These are phyloP conservation scores for Cladosporium oxysporum DNA, from an alignment of 2,329 filamentous ascomycete species.

Conservation along the genomic window DNA sequence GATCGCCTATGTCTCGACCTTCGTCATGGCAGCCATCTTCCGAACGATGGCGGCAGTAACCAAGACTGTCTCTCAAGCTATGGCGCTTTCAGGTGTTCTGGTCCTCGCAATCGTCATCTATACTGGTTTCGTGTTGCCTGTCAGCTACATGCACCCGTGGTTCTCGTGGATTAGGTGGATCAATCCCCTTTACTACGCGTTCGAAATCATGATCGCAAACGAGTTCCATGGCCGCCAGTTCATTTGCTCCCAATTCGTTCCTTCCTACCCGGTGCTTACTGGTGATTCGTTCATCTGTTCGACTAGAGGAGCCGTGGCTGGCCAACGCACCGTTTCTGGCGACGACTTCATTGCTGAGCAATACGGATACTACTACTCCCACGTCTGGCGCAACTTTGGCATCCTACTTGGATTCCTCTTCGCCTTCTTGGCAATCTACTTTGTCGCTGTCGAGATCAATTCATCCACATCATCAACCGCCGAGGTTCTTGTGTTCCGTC, in stretches of 20 bases:
- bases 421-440: conserved; percentile 65
- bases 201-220: conserved; percentile 61
- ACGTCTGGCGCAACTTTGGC: conserved; percentile 62
- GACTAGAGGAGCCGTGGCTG: conserved; percentile 42
- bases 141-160: conserved; percentile 55
- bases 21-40: conserved; percentile 59
- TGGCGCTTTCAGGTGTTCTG: conserved; percentile 56
- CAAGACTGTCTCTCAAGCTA: conserved; percentile 71
- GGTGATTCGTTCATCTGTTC: conserved; percentile 42
- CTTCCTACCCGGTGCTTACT: conserved; percentile 37
- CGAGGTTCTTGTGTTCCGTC: conserved; percentile 66
- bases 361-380: conserved; percentile 45
- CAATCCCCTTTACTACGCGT: conserved; percentile 66
- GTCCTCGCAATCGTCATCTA: conserved; percentile 64
- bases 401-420: conserved; percentile 66
- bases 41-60: conserved; percentile 62
- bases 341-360: conserved; percentile 38
- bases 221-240: conserved; percentile 48
- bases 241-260: conserved; percentile 41
- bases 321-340: conserved; percentile 41
- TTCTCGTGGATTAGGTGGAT: conserved; percentile 64
- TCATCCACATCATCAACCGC: conserved; percentile 63
- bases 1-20: conserved; percentile 60
- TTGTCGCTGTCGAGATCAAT: conserved; percentile 65
- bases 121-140: conserved; percentile 49